phyloP scores from a whole-genome alignment of 768 basidiomycete species.

The Aureoboletus auriporus region DNA sequence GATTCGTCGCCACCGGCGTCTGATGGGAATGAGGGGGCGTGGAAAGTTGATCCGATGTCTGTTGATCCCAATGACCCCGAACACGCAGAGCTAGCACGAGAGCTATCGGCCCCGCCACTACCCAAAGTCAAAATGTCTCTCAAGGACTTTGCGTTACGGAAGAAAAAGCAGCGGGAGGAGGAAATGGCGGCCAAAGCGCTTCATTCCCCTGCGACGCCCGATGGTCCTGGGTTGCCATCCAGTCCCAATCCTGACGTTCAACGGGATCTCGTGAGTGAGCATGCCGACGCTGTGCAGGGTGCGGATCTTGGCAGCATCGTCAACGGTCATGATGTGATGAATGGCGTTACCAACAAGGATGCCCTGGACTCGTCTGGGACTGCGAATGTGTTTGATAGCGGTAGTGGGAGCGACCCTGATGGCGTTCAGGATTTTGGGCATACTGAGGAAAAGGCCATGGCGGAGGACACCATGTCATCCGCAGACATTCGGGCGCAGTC shows the following conservation, averaged over 20 bases:
- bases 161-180: constrained; percentile 50
- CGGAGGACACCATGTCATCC: not conserved
- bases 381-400: no score
- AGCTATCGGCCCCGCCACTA: constrained; percentile 30
- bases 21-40: not conserved
- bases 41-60: constrained; percentile 8
- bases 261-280: constrained; percentile 12
- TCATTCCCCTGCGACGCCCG: constrained; percentile 19
- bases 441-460: not conserved
- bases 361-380: not conserved
- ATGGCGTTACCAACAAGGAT: constrained; percentile 3
- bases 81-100: constrained; percentile 6
- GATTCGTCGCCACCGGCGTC: not conserved
- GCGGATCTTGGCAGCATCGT: not conserved
- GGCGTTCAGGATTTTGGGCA: not conserved
- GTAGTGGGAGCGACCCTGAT: no score
- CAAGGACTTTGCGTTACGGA: constrained; percentile 54
- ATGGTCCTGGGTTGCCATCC: constrained; percentile 6
- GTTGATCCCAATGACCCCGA: constrained; percentile 9
- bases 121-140: constrained; percentile 56
- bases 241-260: constrained; percentile 21
- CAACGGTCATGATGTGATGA: constrained; percentile 12
- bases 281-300: not conserved
- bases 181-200: constrained; percentile 31
- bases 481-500: not conserved